Evolutionary conservation across 1,284 basidiomycete species (phyloP).

Genomic region (Microbotryomycetes sp.): DNA sequence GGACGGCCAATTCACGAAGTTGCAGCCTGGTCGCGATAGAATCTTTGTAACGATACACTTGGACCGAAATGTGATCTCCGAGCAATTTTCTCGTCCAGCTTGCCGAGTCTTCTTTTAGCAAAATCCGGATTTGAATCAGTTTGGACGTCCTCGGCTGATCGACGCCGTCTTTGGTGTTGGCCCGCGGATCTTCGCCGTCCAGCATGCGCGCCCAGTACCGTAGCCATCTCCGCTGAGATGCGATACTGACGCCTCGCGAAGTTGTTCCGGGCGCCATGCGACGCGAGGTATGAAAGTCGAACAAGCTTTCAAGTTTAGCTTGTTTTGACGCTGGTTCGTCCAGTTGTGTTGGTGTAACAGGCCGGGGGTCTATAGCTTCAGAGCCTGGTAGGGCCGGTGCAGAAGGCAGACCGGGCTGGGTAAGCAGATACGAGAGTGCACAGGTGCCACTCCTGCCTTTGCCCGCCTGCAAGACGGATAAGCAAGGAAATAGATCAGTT

Average conservation of each 20-base stretch:
- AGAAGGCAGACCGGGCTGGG: constrained; percentile 9
- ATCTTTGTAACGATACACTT: constrained; percentile 22
- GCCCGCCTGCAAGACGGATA: constrained; percentile 15
- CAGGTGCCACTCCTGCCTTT: constrained; percentile 26
- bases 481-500: not conserved
- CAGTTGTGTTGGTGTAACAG: not conserved
- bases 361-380: not conserved
- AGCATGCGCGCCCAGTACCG: constrained; percentile 26
- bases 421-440: constrained; percentile 23
- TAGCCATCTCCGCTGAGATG: constrained; percentile 28
- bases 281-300: constrained; percentile 29
- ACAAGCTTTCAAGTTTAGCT: constrained; percentile 20
- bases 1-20: not conserved
- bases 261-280: constrained; percentile 25
- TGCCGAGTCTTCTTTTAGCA: not conserved
- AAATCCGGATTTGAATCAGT: not conserved
- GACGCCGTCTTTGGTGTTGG: not conserved
- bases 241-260: constrained; percentile 27
- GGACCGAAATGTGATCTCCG: not conserved
- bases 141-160: not conserved
- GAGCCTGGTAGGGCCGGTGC: not conserved
- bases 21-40: constrained; percentile 5
- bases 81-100: not conserved
- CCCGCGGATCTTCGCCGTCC: constrained; percentile 20
- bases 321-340: not conserved